Percentiles rank a stretch among this genome's conserved stretches.
Evolutionary conservation across 192 early-diverging fungal genomes (phyloP).

Genomic region (Haplosporangium gracile): DNA sequence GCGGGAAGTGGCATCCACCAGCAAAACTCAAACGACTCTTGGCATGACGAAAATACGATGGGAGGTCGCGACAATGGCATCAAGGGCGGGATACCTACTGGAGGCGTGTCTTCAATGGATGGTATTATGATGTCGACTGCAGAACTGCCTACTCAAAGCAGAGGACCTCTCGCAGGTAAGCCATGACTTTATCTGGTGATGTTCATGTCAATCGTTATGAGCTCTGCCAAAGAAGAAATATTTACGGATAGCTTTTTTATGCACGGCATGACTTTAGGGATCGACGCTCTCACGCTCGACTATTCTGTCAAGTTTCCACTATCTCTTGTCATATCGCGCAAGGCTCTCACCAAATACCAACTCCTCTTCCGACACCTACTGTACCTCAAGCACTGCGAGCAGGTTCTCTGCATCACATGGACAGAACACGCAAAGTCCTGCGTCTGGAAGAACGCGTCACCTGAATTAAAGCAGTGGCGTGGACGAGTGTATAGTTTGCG

Average conservation of each 20-base stretch:
- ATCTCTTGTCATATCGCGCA: conserved; percentile 88
- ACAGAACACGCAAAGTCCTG: conserved; percentile 69
- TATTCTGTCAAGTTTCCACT: conserved; percentile 91
- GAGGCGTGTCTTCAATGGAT: conserved; percentile 25
- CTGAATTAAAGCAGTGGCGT: conserved; percentile 65
- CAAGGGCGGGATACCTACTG: neutral
- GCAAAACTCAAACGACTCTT: conserved; percentile 25
- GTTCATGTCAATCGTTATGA: neutral
- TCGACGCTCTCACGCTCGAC: conserved; percentile 85
- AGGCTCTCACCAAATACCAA: conserved; percentile 91
- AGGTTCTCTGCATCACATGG: conserved; percentile 85
- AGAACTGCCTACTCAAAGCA: conserved; percentile 24
- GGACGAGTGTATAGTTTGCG: conserved; percentile 80
- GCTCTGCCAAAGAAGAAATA: neutral
- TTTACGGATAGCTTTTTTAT: neutral
- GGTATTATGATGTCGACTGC: conserved; percentile 14
- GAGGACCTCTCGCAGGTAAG: conserved; percentile 40
- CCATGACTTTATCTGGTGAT: neutral
- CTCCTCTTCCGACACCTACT: conserved; percentile 91
- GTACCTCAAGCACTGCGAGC: conserved; percentile 90
- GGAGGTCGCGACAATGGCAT: neutral
- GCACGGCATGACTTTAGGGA: conserved; percentile 60
- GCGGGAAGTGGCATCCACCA: conserved; percentile 22
- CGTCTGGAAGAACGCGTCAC: conserved; percentile 64
- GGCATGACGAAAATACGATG: conserved; percentile 33